Evolutionary conservation across 2,329 filamentous ascomycete species (phyloP), one percentile per base, ranked within the genome.

Genomic region (Fusarium sp.): DNA sequence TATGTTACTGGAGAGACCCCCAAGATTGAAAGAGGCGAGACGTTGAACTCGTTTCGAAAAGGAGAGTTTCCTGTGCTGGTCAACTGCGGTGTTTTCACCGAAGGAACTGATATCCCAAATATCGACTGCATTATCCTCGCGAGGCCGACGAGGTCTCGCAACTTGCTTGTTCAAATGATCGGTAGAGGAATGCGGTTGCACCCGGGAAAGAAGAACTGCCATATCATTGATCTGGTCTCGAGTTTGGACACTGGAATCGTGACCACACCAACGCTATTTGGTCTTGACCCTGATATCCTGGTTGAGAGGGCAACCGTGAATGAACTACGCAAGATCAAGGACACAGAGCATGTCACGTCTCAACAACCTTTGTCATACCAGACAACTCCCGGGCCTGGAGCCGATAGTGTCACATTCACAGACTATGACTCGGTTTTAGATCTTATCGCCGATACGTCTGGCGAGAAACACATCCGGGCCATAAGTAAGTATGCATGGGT

Each of bases 101-200:
- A 99, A 84, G 96, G 96, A 5, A 99, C 96, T 2, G 96, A 99
- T 79, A 97, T 99, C 37, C 96, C 97, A 10, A 98, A 97, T 80
- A 94, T 99, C 74, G 96, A 99, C 83, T 98, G 96, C 79, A 90
- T 99, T 30, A 80, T 99, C 13, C 87, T 99, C 13, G 95, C 93
- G 7, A 87, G 96, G 30, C 96, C 96, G 1, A 99, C 96, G 3
- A 91, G 92, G 75, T 98, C 96, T 21, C 91, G 93, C n/a, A 98
- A 98, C 76, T 85, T 99, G 5, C 89, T 99, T 3, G 91, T 98
- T 2, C 96, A 99, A 82, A 99, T 99, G 96, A 97, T 99, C 70
- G 96, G 96, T 2, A 89, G 96, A 77, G 96, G 96, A 9, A 93
- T 99, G 90, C 90, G 96, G 46, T 84, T 98, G 43, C 88, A 94